phyloP scores from a whole-genome alignment of 169 alveolate genomes.

The Plasmodium cynomolgi region DNA sequence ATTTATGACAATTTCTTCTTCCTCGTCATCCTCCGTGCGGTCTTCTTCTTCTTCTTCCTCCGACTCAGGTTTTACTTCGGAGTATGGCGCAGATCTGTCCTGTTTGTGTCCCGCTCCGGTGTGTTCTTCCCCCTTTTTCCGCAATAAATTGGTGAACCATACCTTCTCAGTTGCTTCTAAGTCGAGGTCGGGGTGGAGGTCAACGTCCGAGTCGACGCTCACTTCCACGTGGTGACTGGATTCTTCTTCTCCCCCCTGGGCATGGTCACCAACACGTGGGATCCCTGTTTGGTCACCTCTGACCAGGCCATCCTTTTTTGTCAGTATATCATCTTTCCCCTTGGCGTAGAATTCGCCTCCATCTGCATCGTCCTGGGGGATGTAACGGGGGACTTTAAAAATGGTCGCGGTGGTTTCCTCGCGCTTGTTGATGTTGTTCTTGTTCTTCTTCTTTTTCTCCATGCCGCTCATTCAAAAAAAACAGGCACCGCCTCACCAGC shows the following conservation, averaged over 20 bases:
- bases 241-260: not conserved
- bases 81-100: not conserved
- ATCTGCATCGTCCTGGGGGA: not conserved
- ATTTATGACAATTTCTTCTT: constrained; percentile 42
- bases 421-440: not conserved
- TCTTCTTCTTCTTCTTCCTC: not conserved
- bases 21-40: constrained; percentile 13
- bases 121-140: constrained; percentile 9
- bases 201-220: not conserved
- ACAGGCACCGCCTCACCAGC: not conserved
- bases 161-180: constrained; percentile 19
- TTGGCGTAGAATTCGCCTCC: not conserved
- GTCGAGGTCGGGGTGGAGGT: not conserved
- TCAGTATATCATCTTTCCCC: not conserved
- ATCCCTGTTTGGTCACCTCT: not conserved
- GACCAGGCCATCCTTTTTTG: not conserved
- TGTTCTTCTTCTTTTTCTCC: not conserved
- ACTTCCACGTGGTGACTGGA: not conserved
- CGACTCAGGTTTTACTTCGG: not conserved
- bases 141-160: constrained; percentile 40
- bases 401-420: not conserved
- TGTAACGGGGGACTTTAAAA: not conserved
- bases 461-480: not conserved
- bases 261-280: not conserved
- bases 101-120: not conserved